A percentile compares a stretch with the other conserved stretches of the same genome.
Conservation (phyloP, 2,329 filamentous ascomycete species). For the Torrubiella hemipterigena region DNA sequence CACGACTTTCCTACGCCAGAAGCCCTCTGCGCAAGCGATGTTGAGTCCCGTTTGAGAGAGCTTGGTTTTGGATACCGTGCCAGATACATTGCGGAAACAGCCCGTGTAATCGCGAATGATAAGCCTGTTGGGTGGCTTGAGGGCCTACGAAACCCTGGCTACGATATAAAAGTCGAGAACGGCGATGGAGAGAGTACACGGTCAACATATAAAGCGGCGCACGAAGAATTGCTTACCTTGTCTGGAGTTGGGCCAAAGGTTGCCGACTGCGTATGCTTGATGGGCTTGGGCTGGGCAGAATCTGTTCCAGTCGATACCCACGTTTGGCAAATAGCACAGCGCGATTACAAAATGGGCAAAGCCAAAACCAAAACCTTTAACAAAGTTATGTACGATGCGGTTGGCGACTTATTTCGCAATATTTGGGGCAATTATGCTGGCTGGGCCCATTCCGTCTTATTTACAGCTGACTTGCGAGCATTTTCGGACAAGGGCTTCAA, state of each 20-base stretch:
- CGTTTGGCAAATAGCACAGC: slow-evolving; percentile 94
- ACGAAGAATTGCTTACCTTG: slow-evolving; percentile 65
- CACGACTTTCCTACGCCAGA: slow-evolving; percentile 78
- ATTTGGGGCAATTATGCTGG: slow-evolving; percentile 91
- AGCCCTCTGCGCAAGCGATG: slow-evolving; percentile 57
- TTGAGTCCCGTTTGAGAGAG: slow-evolving; percentile 68
- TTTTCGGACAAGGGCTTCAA: slow-evolving; percentile 53
- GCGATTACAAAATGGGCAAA: slow-evolving; percentile 89
- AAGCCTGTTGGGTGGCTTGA: slow-evolving; percentile 66
- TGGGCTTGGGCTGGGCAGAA: slow-evolving; percentile 93
- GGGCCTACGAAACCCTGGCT: slow-evolving; percentile 64
- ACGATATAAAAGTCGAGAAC: slow-evolving; percentile 37
- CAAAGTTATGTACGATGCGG: slow-evolving; percentile 76
- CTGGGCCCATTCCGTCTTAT: slow-evolving; percentile 95
- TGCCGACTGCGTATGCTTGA: slow-evolving; percentile 89
- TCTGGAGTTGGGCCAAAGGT: slow-evolving; percentile 94
- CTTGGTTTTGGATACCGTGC: slow-evolving; percentile 92
- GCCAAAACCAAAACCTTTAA: slow-evolving; percentile 76
- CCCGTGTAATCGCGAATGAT: slow-evolving; percentile 56
- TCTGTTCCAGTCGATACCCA: slow-evolving; percentile 95
- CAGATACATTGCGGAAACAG: slow-evolving; percentile 83
- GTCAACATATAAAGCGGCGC: slow-evolving; percentile 65
- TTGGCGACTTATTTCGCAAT: slow-evolving; percentile 78
- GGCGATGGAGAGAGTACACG: slow-evolving; percentile 29
- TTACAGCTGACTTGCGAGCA: slow-evolving; percentile 79